Base-by-base conservation (phyloP, 192 early-diverging fungal species). In the Coemansia asiatica region DNA sequence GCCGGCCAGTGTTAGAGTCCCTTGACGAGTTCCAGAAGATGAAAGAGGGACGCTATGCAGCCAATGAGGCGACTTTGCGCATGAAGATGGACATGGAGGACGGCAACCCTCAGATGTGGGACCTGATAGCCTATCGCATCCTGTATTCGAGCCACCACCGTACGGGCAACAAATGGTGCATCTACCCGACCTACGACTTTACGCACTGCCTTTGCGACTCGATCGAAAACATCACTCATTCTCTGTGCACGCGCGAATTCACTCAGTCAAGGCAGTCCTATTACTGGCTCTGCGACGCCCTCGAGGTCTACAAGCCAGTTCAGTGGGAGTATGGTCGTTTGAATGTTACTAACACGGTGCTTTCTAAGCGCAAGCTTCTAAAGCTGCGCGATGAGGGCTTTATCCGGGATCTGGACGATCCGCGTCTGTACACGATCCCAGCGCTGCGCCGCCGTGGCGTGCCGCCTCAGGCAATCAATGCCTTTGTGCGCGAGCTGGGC, bases 11-110 rank as follows among this genome's bases (percentile, higher is more conserved):
- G 36, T 79, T 87, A 50, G 98, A 99, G 81, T 95, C 95, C 2
- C 62, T 98, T 35, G 85, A 76, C 58, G 92, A 98, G 79, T 99
- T 99, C 83, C 81, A 92, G 59, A 94, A 93, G 76, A 99, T 99
- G 98, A 98, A 96, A 85, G 90, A 93, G 62, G 98, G 98, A n/a
- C 79, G 90, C 33, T 99, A 96, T 79, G 87, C 86, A 19, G 95
- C 96, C 72, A 90, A 92, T 35, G 87, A 92, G 72, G 93, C 92
- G 4, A 96, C 87, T 40, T 66, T 99, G 81, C 89, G 98, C 68
- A 99, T 99, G 98, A 99, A 99, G 85, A 98, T 98, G 96, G 93
- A 99, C 72, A 86, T 99, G 82, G 86, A 93, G 75, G 90, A 93
- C 79, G 94, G 93, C 49, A 99, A 98, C 76, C 95, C 95, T 33